A percentile compares a stretch with the other conserved stretches of the same genome.
Conservation (phyloP, 1,284 basidiomycete species). For the Pseudozyma thailandica region DNA sequence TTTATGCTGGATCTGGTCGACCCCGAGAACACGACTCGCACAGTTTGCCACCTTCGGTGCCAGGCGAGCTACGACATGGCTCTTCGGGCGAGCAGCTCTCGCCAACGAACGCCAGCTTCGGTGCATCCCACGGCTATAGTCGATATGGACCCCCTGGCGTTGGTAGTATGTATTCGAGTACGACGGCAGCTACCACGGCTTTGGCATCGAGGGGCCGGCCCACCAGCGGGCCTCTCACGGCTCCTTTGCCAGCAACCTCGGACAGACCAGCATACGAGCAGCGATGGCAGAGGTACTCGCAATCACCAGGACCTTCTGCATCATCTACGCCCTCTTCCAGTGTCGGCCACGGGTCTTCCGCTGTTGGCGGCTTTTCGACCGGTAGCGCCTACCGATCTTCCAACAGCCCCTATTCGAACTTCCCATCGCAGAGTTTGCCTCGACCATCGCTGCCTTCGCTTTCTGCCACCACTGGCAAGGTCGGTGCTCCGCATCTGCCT, state of each 20-base stretch:
- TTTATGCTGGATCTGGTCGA: conserved; percentile 24
- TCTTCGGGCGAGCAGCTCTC: conserved; percentile 28
- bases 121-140: conserved; percentile 26
- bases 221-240: conserved; percentile 28
- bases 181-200: conserved; percentile 14
- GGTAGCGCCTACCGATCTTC: conserved; percentile 42
- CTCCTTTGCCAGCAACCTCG: conserved; percentile 21
- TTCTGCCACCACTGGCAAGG: conserved; percentile 20
- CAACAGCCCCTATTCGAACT: conserved; percentile 39
- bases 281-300: conserved; percentile 40
- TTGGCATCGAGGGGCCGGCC: conserved; percentile 17
- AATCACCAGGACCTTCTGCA: conserved; percentile 32
- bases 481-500: conserved; percentile 37
- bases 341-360: no score
- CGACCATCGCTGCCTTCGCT: conserved; percentile 40
- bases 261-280: conserved; percentile 35
- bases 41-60: conserved; percentile 30
- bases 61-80: conserved; percentile 24
- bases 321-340: conserved; percentile 1
- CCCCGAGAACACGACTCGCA: conserved; percentile 31
- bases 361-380: conserved; percentile 24
- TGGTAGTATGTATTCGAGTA: conserved; percentile 26
- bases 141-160: conserved; percentile 31
- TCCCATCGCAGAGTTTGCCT: conserved; percentile 45
- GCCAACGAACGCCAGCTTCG: conserved; percentile 26